These are phyloP conservation scores for Tuber indicum DNA, from an alignment of 495 filamentous ascomycete genomes.

Conservation along the genomic window DNA sequence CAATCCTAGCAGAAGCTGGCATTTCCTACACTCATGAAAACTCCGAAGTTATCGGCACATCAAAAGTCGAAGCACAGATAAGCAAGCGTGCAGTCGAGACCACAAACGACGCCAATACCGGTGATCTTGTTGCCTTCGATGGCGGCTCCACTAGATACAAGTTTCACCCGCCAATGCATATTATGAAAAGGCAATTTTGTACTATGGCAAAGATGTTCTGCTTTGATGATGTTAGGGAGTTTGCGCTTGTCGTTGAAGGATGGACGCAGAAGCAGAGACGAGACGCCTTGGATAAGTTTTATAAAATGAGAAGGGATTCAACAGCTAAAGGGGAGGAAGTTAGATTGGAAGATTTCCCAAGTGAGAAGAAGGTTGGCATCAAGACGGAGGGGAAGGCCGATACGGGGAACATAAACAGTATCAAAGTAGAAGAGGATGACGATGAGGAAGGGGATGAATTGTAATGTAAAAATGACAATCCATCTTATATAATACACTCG, in stretches of 20 bases:
- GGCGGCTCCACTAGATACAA: conserved; percentile 45
- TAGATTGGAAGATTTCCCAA: conserved; percentile 31
- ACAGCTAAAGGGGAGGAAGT: conserved; percentile 42
- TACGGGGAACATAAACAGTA: conserved; percentile 4
- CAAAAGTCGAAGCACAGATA: conserved; percentile 72
- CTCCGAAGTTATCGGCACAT: conserved; percentile 87
- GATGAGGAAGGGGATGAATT: conserved; percentile 22
- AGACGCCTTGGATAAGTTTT: conserved; percentile 75
- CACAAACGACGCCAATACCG: conserved; percentile 48
- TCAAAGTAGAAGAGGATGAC: conserved; percentile 19
- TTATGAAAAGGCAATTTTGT: conserved; percentile 79
- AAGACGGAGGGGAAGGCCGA: background rate
- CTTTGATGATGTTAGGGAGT: conserved; percentile 69
- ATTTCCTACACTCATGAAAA: conserved; percentile 97
- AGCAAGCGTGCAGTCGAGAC: conserved; percentile 66
- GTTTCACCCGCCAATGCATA: conserved; percentile 69
- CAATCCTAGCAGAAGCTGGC: conserved; percentile 79
- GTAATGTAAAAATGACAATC: conserved; percentile 21
- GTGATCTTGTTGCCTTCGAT: conserved; percentile 42
- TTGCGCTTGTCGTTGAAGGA: conserved; percentile 86
- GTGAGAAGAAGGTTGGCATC: conserved; percentile 6
- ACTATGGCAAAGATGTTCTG: conserved; percentile 77
- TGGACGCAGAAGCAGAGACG: conserved; percentile 84
- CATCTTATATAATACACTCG: background rate
- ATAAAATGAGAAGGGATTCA: conserved; percentile 52